Base-by-base conservation (phyloP, 2,329 filamentous ascomycete species). In the Alternaria hordeiaustralica region DNA sequence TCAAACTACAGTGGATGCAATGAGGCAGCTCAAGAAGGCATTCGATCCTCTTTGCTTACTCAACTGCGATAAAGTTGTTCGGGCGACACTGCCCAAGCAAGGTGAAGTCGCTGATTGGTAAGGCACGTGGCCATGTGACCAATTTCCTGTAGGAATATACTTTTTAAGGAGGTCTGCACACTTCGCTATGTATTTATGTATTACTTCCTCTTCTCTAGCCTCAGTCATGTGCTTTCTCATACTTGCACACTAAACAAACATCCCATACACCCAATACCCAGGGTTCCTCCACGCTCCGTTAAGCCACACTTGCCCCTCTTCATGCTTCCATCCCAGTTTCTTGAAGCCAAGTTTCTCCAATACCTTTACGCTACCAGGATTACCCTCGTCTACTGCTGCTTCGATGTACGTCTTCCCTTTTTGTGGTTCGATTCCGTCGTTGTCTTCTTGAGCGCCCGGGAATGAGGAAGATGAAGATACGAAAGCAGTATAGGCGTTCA, bases 11-110 rank as follows among this genome's bases (percentile, higher is more conserved):
- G 92, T 96, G 9, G 91, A 94, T 81, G 85, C 90, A 21, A 96
- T 96, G 92, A 87, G 92, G 80, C 92, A 90, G 89, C 88, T 95
- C 78, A 96, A 96, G 83, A 85, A 89, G 72, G 90, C 92, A 0
- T 91, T 94, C 67, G 93, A 96, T 78, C 92, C 92, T 4, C 82
- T 93, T 46, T 88, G 87, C 70, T 73, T 90, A 68, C 82, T 90
- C 25, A 90, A 90, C 69, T 88, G 87, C 71, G 87, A 90, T 76
- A 90, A 90, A 79, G 84, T 89, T 64, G 84, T 90, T n/a, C 81
- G 88, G n/a, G 81, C 85, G 43, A 82, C 87, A 67, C 70, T 75
- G 66, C 84, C 86, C 8, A 81, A 79, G 60, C 69, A 78, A 18
- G 86, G 84, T 4, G 86, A 88, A 71, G 75, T 84, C 4, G 82